Conservation (phyloP, 2,329 filamentous ascomycete genomes). For the Colletotrichum karsti region DNA sequence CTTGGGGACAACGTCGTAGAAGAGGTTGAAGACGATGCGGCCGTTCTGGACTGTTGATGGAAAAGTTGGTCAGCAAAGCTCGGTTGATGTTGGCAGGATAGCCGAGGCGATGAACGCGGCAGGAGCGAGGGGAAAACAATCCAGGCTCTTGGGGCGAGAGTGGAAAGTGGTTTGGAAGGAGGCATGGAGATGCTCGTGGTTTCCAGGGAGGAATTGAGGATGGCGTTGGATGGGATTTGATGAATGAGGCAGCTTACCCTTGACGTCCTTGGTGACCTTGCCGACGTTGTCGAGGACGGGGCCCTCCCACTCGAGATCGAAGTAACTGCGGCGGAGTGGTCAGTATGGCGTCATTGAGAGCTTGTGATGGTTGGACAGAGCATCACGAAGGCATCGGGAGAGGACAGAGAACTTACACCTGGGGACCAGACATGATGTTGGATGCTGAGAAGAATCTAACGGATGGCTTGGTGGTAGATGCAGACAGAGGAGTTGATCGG, state of each 20-base stretch:
- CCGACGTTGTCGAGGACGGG: slow-evolving; percentile 72
- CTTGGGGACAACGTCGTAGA: slow-evolving; percentile 86
- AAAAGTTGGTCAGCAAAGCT: slow-evolving; percentile 19
- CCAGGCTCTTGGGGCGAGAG: slow-evolving; percentile 17
- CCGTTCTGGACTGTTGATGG: slow-evolving; percentile 70
- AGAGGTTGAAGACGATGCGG: slow-evolving; percentile 91
- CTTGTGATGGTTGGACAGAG: neutral
- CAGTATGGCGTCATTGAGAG: slow-evolving; percentile 29
- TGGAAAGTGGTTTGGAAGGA: neutral
- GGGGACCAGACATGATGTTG: slow-evolving; percentile 75
- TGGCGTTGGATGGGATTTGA: slow-evolving; percentile 23
- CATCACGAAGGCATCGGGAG: neutral
- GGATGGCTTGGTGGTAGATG: slow-evolving; percentile 33
- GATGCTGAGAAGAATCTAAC: slow-evolving; percentile 64
- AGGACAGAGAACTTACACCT: slow-evolving; percentile 65
- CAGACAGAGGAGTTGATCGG: slow-evolving; percentile 26
- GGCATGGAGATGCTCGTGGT: neutral
- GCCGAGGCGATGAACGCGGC: neutral
- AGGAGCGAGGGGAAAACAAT: neutral
- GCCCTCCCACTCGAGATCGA: slow-evolving; percentile 78
- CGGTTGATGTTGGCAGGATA: neutral
- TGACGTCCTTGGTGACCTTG: slow-evolving; percentile 60
- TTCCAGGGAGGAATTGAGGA: neutral
- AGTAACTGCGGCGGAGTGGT: slow-evolving; percentile 59
- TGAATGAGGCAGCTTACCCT: slow-evolving; percentile 60